Evolutionary conservation across 73 alveolate species (phyloP).

Genomic region (Symbiodinium natans): DNA sequence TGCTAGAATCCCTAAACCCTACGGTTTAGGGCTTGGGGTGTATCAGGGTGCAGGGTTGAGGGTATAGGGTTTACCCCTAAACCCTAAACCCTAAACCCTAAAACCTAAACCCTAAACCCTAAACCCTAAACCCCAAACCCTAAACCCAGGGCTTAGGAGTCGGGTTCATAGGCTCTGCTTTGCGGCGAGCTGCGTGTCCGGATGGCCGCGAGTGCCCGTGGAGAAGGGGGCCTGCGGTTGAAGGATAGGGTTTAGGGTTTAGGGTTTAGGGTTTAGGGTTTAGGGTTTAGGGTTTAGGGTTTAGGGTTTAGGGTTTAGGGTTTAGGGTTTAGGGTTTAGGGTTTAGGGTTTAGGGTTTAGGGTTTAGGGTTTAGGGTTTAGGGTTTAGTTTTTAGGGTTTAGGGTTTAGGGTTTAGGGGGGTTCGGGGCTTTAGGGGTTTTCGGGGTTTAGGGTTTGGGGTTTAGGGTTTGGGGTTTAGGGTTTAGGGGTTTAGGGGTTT

Average conservation of each 20-base stretch:
- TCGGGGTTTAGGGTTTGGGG: too few species aligned
- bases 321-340: background rate
- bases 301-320: background rate
- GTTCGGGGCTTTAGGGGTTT: too few species aligned
- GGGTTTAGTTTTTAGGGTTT: too few species aligned
- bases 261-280: background rate
- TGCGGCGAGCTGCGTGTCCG: background rate
- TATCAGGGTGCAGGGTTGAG: too few species aligned
- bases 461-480: too few species aligned
- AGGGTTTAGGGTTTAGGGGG: too few species aligned
- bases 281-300: too few species aligned
- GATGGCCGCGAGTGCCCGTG: background rate
- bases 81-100: background rate
- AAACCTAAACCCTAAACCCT: background rate
- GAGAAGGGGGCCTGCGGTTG: background rate
- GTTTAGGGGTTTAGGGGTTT: too few species aligned
- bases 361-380: too few species aligned
- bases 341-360: background rate
- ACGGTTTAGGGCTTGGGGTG: too few species aligned
- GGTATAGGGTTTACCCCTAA: too few species aligned
- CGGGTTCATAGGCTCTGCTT: background rate
- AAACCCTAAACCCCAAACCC: background rate
- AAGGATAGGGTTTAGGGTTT: background rate
- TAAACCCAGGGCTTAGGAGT: background rate
- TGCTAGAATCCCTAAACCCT: too few species aligned